These are phyloP conservation scores for Trichosporon asahii DNA, from an alignment of 1,284 basidiomycete species.

Conservation along the genomic window DNA sequence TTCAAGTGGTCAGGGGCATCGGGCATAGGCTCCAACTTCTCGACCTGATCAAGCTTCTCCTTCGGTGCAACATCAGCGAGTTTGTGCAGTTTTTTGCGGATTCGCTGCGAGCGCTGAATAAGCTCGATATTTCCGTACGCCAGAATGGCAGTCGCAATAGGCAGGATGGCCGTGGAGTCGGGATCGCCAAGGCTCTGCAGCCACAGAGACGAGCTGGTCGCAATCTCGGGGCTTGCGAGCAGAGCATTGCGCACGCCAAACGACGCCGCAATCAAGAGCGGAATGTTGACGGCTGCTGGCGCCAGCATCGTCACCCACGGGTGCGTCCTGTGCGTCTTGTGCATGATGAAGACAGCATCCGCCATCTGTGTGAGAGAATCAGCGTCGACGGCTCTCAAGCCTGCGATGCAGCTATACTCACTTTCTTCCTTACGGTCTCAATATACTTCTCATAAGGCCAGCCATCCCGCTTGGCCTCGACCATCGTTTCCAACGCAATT, in stretches of 20 bases:
- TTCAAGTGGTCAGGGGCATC: too few relatives aligned
- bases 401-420: conserved; percentile 25
- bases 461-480: conserved; percentile 43
- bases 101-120: conserved; percentile 15
- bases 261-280: conserved; percentile 50
- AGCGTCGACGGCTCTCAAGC: too few relatives aligned
- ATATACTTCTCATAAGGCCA: conserved; percentile 52
- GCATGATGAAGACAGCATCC: conserved; percentile 37
- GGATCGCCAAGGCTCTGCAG: conserved; percentile 45
- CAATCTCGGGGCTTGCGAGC: conserved; percentile 32
- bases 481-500: conserved; percentile 44
- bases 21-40: too few relatives aligned
- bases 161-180: conserved; percentile 43
- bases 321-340: conserved; percentile 44
- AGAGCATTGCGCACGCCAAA: conserved; percentile 47
- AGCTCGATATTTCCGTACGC: conserved; percentile 50
- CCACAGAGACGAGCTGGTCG: conserved; percentile 44
- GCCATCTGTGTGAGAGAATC: conserved; percentile 37
- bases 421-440: conserved; percentile 46
- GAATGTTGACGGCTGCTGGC: conserved; percentile 50
- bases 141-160: conserved; percentile 44
- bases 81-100: conserved; percentile 23
- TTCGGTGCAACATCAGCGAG: background rate
- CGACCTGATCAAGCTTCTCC: too few relatives aligned
- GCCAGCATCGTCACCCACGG: conserved; percentile 45